phyloP scores from a whole-genome alignment of 495 filamentous ascomycete species.

The Tuber brumale region DNA sequence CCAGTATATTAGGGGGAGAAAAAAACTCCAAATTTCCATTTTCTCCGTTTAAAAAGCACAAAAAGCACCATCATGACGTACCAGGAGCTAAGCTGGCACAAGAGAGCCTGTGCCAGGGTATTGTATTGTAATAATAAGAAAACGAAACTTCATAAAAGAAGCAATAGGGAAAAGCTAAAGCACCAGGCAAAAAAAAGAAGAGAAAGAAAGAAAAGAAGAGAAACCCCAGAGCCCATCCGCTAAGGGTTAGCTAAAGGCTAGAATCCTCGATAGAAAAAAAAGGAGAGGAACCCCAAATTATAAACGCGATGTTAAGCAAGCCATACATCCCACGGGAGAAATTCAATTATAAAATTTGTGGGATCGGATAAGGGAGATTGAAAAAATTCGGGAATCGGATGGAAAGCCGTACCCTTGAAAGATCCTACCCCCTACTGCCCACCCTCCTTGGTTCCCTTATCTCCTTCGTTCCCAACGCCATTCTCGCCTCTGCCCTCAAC shows the following conservation, averaged over 20 bases:
- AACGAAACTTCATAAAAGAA: background rate
- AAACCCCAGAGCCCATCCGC: background rate
- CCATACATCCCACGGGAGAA: background rate
- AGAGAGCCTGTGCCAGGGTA: background rate
- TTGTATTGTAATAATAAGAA: conserved; percentile 3
- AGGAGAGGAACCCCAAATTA: background rate
- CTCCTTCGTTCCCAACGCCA: background rate
- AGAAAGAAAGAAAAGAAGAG: background rate
- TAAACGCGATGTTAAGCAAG: background rate
- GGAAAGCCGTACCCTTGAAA: background rate
- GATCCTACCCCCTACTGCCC: conserved; percentile 2
- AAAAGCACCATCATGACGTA: background rate
- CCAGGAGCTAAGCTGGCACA: background rate
- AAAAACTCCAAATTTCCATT: background rate
- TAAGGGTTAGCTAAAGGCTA: background rate
- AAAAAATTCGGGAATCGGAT: background rate
- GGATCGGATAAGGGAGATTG: background rate
- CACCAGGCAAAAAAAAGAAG: background rate
- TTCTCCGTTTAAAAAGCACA: background rate
- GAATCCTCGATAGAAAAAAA: background rate
- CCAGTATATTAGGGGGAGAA: background rate
- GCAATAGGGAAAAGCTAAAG: conserved; percentile 1
- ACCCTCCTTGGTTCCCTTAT: conserved; percentile 7
- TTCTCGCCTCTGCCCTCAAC: conserved; percentile 6
- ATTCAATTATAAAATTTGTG: background rate